A percentile compares a stretch with the other conserved stretches of the same genome.
phyloP scores from a whole-genome alignment of 768 basidiomycete genomes.

The Suillus paluster region DNA sequence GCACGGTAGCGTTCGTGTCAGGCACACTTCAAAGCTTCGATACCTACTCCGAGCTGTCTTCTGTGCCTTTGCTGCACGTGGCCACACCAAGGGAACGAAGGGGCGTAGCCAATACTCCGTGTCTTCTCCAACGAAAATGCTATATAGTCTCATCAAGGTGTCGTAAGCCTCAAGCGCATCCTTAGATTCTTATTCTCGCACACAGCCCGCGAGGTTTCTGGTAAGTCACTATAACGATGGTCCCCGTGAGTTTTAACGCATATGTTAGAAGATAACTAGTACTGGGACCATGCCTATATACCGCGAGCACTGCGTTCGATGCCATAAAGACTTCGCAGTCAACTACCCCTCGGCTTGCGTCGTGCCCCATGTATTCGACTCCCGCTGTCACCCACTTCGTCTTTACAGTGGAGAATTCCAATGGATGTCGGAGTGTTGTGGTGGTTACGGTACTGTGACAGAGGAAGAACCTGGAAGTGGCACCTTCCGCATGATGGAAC shows the following conservation, averaged over 20 bases:
- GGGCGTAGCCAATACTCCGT: neutral
- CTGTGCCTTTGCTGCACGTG: constrained; percentile 8
- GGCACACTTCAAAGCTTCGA: constrained; percentile 2
- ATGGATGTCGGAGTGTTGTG: constrained; percentile 4
- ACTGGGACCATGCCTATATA: neutral
- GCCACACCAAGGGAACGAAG: neutral
- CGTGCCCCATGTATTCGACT: neutral
- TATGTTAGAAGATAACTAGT: neutral
- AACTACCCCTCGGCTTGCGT: constrained; percentile 2
- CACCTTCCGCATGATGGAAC: constrained; percentile 2
- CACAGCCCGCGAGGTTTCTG: neutral
- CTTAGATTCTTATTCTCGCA: neutral
- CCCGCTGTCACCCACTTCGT: constrained; percentile 2
- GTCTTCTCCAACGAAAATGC: neutral
- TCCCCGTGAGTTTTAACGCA: neutral
- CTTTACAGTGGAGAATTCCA: constrained; percentile 6
- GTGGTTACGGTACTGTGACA: constrained; percentile 3
- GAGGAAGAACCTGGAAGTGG: constrained; percentile 5
- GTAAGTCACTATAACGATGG: neutral
- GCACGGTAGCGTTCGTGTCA: neutral
- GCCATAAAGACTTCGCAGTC: neutral
- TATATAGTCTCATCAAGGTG: neutral
- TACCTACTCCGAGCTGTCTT: neutral
- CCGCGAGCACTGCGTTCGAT: neutral
- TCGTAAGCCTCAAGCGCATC: neutral